Conservation (phyloP, 78 protist species). For the Salpingoeca rosetta region DNA sequence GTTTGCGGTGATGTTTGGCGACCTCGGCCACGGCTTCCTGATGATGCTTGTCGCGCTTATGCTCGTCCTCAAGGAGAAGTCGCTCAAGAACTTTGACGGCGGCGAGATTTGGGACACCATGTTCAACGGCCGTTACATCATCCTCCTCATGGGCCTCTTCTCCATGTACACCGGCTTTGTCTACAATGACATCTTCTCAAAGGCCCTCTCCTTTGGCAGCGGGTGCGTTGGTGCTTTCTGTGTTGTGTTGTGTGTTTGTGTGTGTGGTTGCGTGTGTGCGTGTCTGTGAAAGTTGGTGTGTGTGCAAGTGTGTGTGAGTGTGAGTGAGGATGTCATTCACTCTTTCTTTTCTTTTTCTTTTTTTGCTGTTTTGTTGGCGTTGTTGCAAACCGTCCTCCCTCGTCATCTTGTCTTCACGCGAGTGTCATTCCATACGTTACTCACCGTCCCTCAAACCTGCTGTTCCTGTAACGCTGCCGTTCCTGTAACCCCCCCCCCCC, state of each 20-base stretch:
- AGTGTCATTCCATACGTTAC: too few species aligned
- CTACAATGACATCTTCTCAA: constrained; percentile 92
- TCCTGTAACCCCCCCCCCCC: background rate
- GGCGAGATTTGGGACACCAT: constrained; percentile 65
- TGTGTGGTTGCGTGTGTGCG: too few species aligned
- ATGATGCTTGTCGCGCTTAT: constrained; percentile 50
- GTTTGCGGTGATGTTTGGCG: constrained; percentile 99
- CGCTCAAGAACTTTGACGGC: background rate
- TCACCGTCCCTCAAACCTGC: too few species aligned
- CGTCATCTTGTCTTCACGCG: too few species aligned
- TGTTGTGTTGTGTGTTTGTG: too few species aligned
- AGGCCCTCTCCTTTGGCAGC: constrained; percentile 40
- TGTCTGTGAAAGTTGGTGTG: too few species aligned
- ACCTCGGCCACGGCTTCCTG: constrained; percentile 95
- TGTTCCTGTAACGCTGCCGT: too few species aligned
- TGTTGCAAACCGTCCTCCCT: too few species aligned
- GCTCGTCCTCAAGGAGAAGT: constrained; percentile 69
- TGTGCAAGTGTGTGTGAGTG: too few species aligned
- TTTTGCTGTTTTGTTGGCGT: too few species aligned
- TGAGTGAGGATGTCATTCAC: too few species aligned
- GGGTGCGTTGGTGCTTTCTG: background rate
- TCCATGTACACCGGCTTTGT: constrained; percentile 91
- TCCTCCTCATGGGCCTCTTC: constrained; percentile 93
- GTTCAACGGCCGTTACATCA: constrained; percentile 92
- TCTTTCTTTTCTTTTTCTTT: too few species aligned